Evolutionary conservation across 345 rosid species (phyloP).

Genomic region (Camelina neglecta): DNA sequence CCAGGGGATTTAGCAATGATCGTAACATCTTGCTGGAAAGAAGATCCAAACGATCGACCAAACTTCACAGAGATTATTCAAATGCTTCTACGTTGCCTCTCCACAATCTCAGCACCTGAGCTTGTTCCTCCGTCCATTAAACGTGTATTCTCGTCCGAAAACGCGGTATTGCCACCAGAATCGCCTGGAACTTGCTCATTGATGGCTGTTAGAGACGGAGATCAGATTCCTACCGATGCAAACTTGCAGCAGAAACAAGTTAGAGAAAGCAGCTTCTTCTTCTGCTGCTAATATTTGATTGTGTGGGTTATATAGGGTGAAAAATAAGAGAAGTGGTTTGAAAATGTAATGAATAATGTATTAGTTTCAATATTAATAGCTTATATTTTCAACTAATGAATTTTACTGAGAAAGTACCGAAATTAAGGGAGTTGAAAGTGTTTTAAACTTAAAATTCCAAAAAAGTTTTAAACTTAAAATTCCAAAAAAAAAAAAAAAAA

Average conservation of each 20-base stretch:
- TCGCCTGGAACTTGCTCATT: constrained; percentile 89
- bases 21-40: constrained; percentile 92
- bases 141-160: constrained; percentile 56
- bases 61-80: constrained; percentile 81
- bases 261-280: constrained; percentile 81
- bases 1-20: constrained; percentile 80
- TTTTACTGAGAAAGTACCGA: no score
- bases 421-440: not conserved
- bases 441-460: not conserved
- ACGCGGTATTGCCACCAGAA: constrained; percentile 73
- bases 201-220: constrained; percentile 64
- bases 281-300: constrained; percentile 47
- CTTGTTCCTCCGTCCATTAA: constrained; percentile 57
- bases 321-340: constrained; percentile 15
- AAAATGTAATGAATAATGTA: not conserved
- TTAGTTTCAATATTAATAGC: not conserved
- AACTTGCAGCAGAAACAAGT: constrained; percentile 44
- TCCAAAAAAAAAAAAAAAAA: not conserved
- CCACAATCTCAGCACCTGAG: constrained; percentile 58
- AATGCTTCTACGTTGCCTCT: constrained; percentile 73
- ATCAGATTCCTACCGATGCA: constrained; percentile 29
- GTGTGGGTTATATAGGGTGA: not conserved
- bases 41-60: constrained; percentile 87
- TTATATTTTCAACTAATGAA: not conserved
- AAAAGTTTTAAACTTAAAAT: not conserved